A percentile compares a stretch with the other conserved stretches of the same genome.
Conservation (phyloP, 768 basidiomycete species). For the Xerocomellus chrysenteron region DNA sequence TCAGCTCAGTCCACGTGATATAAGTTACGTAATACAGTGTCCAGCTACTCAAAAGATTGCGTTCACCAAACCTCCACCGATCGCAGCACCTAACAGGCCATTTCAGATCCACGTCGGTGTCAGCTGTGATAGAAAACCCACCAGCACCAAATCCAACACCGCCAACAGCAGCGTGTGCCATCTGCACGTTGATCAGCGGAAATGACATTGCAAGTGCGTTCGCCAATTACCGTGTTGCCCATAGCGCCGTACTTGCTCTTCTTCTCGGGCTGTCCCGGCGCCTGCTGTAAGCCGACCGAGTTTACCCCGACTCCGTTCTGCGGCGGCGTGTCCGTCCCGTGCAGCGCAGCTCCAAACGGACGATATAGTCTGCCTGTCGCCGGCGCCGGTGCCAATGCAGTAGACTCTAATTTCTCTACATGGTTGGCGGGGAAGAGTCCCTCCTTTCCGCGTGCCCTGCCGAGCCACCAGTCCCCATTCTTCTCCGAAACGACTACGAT, state of each 20-base stretch:
- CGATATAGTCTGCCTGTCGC: constrained; percentile 26
- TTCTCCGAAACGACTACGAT: constrained; percentile 79
- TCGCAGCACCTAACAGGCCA: constrained; percentile 42
- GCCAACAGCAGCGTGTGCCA: constrained; percentile 62
- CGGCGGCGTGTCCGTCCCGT: constrained; percentile 35
- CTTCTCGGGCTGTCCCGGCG: constrained; percentile 41
- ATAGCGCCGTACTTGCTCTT: constrained; percentile 57
- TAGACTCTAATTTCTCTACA: constrained; percentile 54
- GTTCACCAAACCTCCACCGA: constrained; percentile 49
- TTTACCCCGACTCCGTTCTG: constrained; percentile 27
- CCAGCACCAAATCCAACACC: constrained; percentile 80
- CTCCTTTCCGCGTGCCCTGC: constrained; percentile 56
- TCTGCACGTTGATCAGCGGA: constrained; percentile 32
- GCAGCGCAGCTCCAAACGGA: constrained; percentile 39
- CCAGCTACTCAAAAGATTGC: constrained; percentile 41
- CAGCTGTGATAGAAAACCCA: constrained; percentile 28
- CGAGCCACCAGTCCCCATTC: constrained; percentile 88
- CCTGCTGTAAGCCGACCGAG: constrained; percentile 30
- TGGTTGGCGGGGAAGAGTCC: constrained; percentile 80
- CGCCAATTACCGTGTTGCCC: constrained; percentile 52
- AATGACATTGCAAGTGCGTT: not conserved
- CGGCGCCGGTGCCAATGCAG: not conserved
- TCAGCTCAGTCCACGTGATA: constrained; percentile 22
- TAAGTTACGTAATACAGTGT: constrained; percentile 18
- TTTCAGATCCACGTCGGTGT: not conserved